Base-by-base conservation (phyloP, 345 rosid genomes). In the Triadica sebifera region DNA sequence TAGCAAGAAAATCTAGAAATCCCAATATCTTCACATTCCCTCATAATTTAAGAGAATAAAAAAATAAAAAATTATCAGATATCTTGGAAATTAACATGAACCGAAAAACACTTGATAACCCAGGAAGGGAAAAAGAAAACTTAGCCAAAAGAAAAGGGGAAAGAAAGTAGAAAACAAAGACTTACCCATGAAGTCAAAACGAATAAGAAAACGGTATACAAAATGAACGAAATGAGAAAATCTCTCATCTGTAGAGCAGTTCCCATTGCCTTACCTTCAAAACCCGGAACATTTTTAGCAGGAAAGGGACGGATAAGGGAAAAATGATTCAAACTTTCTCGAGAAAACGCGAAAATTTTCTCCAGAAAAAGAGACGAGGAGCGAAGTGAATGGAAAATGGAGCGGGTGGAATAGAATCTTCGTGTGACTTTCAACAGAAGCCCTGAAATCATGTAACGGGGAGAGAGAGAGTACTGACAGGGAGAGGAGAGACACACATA, bases 231-330 rank as follows among this genome's bases (percentile, higher is more conserved):
- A 43, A 37, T 4, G 41, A 49, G 43, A 22, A 41, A 63, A 65
- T 59, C 45, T 62, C 17, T 11, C 8, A 66, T 47, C 49, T 46
- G 16, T 5, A 45, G 20, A 59, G 50, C 37, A 22, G 25, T 15
- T 68, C 19, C 49, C 37, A 17, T 50, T 38, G 67, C 16, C 77
- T 74, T 67, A 74, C 77, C 77, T 74, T 67, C 46, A 75, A 47
- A 29, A 47, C 13, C 47, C 25, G 16, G 53, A 59, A n/a, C 63
- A 67, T 66, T 74, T 72, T 74, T 41, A 38, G 60, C 22, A 38
- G 65, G 60, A 10, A 46, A 5, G n/a, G 46, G 65, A 34, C 2
- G 24, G 22, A 45, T 24, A 55, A 4, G 49, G 51, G 55, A 34
- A 16, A n/a, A 68, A 37, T 22, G 39, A 47, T 24, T 20, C 66